A percentile compares a stretch with the other conserved stretches of the same genome.
These are phyloP conservation scores for Magnolia changhungtana DNA, from an alignment of 164 flowering plant genomes.

Conservation along the genomic window DNA sequence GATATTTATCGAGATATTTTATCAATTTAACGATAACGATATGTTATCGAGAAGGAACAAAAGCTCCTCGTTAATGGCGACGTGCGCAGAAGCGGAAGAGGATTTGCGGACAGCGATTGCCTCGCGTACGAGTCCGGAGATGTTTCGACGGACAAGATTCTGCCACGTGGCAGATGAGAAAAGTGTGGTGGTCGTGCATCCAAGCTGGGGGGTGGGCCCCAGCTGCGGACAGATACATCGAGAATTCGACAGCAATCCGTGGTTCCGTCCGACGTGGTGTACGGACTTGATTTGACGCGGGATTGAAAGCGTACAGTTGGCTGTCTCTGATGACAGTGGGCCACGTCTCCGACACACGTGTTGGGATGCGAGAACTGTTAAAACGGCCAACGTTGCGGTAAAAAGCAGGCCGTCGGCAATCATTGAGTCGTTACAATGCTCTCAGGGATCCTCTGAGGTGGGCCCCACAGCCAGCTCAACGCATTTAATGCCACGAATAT, in stretches of 20 bases:
- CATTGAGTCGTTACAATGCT: not conserved
- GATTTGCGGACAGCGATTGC: not conserved
- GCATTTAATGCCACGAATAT: not conserved
- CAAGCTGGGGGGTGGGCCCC: not conserved
- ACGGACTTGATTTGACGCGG: slow-evolving; percentile 5
- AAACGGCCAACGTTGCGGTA: not conserved
- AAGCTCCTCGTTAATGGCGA: not conserved
- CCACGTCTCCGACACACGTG: slow-evolving; percentile 11
- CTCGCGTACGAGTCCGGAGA: not conserved
- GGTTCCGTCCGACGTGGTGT: not conserved
- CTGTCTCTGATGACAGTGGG: slow-evolving; percentile 3
- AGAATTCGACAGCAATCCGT: not conserved
- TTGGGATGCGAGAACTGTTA: not conserved
- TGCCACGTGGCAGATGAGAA: not conserved
- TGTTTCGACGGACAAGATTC: not conserved
- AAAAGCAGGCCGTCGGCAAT: not conserved
- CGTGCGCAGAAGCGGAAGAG: not conserved
- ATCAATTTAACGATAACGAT: too few relatives aligned
- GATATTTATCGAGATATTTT: too few relatives aligned
- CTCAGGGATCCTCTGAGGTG: not conserved
- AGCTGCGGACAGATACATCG: not conserved
- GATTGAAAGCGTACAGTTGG: slow-evolving; percentile 23
- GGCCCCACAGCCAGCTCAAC: not conserved
- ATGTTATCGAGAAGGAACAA: too few relatives aligned
- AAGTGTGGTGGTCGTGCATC: not conserved